Evolutionary conservation across 2,329 filamentous ascomycete species (phyloP).

Genomic region (Ophiostoma quercus): DNA sequence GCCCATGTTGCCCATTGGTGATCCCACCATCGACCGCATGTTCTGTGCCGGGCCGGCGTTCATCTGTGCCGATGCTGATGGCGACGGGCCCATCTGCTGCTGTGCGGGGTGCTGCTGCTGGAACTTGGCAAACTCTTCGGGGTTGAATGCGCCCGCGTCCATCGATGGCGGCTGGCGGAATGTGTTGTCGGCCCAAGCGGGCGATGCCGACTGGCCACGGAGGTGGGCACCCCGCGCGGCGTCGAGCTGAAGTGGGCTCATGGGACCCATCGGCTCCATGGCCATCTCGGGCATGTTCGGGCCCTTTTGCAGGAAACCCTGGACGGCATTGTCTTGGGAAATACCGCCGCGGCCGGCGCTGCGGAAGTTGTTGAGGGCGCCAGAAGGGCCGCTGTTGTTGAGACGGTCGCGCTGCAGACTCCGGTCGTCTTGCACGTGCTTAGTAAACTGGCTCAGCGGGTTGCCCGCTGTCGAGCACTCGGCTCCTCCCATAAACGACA

Average conservation of each 20-base stretch:
- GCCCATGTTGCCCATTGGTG: constrained; percentile 43
- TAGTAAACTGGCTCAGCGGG: constrained; percentile 93
- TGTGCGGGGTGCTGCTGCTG: constrained; percentile 56
- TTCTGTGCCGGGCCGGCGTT: constrained; percentile 26
- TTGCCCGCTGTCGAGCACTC: constrained; percentile 97
- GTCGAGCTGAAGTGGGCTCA: constrained; percentile 43
- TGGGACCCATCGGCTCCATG: constrained; percentile 41
- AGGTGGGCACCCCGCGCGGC: constrained; percentile 47
- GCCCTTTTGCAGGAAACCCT: constrained; percentile 81
- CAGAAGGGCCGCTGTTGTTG: constrained; percentile 46
- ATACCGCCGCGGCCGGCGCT: constrained; percentile 62
- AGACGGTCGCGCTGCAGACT: constrained; percentile 87
- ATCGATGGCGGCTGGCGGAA: constrained; percentile 59
- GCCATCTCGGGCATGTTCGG: constrained; percentile 53
- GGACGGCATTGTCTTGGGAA: constrained; percentile 85
- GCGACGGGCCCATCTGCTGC: constrained; percentile 36
- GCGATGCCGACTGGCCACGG: constrained; percentile 50
- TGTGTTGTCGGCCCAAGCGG: constrained; percentile 50
- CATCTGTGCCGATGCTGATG: constrained; percentile 50
- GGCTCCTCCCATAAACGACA: constrained; percentile 94
- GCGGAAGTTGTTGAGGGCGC: constrained; percentile 64
- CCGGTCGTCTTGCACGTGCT: constrained; percentile 95
- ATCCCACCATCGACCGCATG: constrained; percentile 52
- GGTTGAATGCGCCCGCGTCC: constrained; percentile 63
- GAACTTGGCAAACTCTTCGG: constrained; percentile 84